Evolutionary conservation across 2,329 filamentous ascomycete genomes (phyloP).

Genomic region (Tolypocladium guangdongense): DNA sequence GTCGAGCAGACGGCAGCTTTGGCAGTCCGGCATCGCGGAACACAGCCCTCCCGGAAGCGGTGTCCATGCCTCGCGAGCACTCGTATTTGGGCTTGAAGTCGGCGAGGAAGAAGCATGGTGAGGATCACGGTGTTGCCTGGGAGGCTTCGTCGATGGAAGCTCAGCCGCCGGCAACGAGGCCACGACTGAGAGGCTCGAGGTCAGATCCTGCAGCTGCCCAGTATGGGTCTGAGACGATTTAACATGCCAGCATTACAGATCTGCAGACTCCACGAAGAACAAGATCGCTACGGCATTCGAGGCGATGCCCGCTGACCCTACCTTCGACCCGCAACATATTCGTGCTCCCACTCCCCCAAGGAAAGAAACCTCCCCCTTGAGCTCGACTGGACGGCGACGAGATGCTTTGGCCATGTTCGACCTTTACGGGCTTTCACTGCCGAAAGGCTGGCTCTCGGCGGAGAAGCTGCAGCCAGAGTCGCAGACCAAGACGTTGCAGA

Average conservation of each 20-base stretch:
- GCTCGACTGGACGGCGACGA: conserved; percentile 23
- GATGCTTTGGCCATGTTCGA: conserved; percentile 37
- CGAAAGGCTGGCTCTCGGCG: conserved; percentile 35
- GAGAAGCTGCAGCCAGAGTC: conserved; percentile 12
- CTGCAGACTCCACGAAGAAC: not conserved
- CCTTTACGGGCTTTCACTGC: conserved; percentile 32
- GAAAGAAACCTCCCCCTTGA: conserved; percentile 11
- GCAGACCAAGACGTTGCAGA: conserved; percentile 17
- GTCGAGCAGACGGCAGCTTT: conserved; percentile 12
- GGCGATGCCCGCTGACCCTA: not conserved
- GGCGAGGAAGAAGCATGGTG: not conserved
- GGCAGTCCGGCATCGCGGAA: conserved; percentile 16
- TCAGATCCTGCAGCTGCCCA: not conserved
- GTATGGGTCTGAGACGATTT: not conserved
- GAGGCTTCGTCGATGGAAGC: not conserved
- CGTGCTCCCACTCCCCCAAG: not conserved
- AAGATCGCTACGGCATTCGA: not conserved
- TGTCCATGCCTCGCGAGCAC: not conserved
- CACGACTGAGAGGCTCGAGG: conserved; percentile 2
- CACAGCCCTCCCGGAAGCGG: not conserved
- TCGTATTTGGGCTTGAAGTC: not conserved
- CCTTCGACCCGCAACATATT: not conserved
- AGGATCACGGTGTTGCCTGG: conserved; percentile 2
- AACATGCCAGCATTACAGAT: not conserved
- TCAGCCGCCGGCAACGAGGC: not conserved